A percentile compares a stretch with the other conserved stretches of the same genome.
phyloP scores from a whole-genome alignment of 805 yeast genomes.

The Wickerhamomyces queroliae region DNA sequence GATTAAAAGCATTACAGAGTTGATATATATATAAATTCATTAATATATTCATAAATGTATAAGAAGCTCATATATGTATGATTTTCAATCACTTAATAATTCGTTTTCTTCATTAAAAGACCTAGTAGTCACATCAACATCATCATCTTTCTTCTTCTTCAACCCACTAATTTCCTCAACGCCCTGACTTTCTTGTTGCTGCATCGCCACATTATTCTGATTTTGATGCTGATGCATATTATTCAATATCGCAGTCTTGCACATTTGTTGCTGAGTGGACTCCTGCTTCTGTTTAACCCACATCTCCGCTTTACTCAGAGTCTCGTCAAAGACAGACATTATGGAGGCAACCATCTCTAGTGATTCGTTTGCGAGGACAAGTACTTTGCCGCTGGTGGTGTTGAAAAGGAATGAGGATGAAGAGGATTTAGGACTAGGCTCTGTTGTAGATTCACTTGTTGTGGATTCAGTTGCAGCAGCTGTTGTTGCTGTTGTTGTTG shows the following conservation, averaged over 20 bases:
- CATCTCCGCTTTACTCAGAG: slow-evolving; percentile 75
- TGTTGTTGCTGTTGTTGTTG: slow-evolving; percentile 5
- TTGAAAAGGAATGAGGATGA: slow-evolving; percentile 16
- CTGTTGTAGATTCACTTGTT: slow-evolving; percentile 2
- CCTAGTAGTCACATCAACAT: no score
- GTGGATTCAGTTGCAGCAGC: slow-evolving; percentile 10
- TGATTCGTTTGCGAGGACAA: slow-evolving; percentile 84
- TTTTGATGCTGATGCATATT: slow-evolving; percentile 3
- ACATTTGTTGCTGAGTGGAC: slow-evolving; percentile 23
- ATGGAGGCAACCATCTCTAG: slow-evolving; percentile 78
- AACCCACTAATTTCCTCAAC: no score
- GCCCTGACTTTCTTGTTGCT: not conserved
- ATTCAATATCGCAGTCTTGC: slow-evolving; percentile 23
- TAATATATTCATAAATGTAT: not conserved
- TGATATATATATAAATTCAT: slow-evolving; percentile 14
- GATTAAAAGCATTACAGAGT: slow-evolving; percentile 78
- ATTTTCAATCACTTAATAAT: not conserved
- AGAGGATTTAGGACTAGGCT: slow-evolving; percentile 2
- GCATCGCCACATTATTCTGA: not conserved
- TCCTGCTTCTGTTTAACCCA: slow-evolving; percentile 60
- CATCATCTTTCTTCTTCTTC: no score
- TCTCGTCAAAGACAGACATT: slow-evolving; percentile 79
- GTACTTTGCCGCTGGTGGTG: slow-evolving; percentile 62
- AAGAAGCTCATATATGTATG: not conserved
- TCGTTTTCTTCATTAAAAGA: not conserved